These are phyloP conservation scores for Cucumis hystrix DNA, from an alignment of 306 rosid genomes.

Conservation along the genomic window DNA sequence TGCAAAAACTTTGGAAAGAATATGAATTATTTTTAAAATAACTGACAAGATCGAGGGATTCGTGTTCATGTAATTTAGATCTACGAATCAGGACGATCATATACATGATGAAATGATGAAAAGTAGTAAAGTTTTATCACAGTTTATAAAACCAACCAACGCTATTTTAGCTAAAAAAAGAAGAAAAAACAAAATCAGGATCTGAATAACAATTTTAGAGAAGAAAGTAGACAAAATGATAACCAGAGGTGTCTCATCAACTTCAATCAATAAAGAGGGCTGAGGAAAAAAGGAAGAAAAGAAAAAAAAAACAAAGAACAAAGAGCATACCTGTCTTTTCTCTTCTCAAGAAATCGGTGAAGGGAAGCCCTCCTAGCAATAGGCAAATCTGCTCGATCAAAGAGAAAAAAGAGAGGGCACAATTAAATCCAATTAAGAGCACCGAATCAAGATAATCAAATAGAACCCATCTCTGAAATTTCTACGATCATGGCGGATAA, in stretches of 20 bases:
- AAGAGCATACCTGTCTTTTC: constrained; percentile 63
- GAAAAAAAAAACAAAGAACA: not conserved
- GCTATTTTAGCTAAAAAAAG: not conserved
- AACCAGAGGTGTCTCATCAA: not conserved
- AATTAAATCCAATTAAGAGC: not conserved
- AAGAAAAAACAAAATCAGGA: not conserved
- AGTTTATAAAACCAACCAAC: not conserved
- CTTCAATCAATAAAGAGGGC: not conserved
- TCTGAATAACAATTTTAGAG: not conserved
- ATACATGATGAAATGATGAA: not conserved
- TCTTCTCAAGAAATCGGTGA: constrained; percentile 74
- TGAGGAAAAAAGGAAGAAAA: too few relatives aligned
- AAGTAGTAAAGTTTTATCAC: not conserved
- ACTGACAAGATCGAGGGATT: too few relatives aligned
- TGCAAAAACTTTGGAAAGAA: too few relatives aligned
- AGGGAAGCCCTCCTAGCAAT: constrained; percentile 81
- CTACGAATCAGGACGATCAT: not conserved
- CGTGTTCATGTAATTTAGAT: too few relatives aligned
- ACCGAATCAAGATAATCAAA: not conserved
- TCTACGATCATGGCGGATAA: not conserved
- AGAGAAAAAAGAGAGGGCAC: not conserved
- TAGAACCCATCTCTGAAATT: not conserved
- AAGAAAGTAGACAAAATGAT: not conserved
- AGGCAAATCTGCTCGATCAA: constrained; percentile 40
- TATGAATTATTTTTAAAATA: too few relatives aligned